Evolutionary conservation across 768 basidiomycete species (phyloP), one percentile per base, ranked within the genome.

Genomic region (Rossbeevera mucosa): DNA sequence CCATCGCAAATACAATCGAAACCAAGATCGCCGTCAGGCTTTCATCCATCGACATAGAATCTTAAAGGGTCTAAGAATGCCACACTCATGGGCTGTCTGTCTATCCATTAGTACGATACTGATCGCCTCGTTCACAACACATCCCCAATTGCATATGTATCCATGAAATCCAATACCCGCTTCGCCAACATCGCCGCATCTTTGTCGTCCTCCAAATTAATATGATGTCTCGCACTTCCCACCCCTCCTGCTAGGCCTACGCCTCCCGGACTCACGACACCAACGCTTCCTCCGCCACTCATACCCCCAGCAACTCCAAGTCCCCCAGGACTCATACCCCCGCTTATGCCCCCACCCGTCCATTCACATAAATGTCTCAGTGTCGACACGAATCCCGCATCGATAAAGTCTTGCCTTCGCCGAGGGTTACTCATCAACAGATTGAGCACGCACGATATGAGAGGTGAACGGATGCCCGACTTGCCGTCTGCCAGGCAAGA

Each of bases 141-240:
- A 46, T 67, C 63, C 48, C 56, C 63, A n/a, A 68, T 59, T 40
- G 13, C 52, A 25, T 50, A 57, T 48, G 60, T 62, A 49, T 77
- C 76, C 49, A 78, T 65, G 51, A 69, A 63, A n/a, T 80, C 77
- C 63, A 88, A 59, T 47, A 85, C 82, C 41, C 70, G 63, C 61
- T 78, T 72, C 45, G 86, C 85, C 49, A 74, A 66, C 44, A 75
- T 76, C 48, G 80, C 75, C 16, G 85, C 80, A 53, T 85, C 81
- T 61, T 71, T 71, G 60, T 86, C 84, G 33, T 82, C 81, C 54
- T 85, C 84, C 51, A 77, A 67, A 14, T 73, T 70, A 48, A 74
- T 71, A 48, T 68, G 70, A 45, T 74, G 66, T 28, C 61, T 52
- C 47, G n/a, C 36, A 2, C 12, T 2, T 16, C 56, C 59, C 13